Percentiles rank a stretch among this genome's conserved stretches.
These are phyloP conservation scores for Delonix regia DNA, from an alignment of 306 rosid species.

Conservation along the genomic window DNA sequence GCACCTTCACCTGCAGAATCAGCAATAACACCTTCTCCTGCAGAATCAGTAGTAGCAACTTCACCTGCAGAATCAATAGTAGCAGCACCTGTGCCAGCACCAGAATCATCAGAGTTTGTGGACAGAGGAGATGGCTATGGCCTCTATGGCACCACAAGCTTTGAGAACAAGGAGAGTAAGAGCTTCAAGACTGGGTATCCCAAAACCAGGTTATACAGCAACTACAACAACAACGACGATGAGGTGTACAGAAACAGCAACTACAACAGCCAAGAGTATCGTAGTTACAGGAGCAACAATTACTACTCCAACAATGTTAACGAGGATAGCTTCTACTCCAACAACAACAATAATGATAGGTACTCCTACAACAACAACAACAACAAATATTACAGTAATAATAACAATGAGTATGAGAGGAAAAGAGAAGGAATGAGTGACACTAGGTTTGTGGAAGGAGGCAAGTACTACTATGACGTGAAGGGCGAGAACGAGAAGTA, in stretches of 20 bases:
- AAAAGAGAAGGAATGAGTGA: slow-evolving; percentile 80
- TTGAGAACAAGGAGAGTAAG: slow-evolving; percentile 42
- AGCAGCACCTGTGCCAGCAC: slow-evolving; percentile 36
- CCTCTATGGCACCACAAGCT: slow-evolving; percentile 54
- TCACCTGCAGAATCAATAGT: no score
- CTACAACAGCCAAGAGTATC: background rate
- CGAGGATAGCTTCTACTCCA: slow-evolving; percentile 8
- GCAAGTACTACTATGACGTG: slow-evolving; percentile 36
- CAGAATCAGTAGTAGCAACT: slow-evolving; percentile 5
- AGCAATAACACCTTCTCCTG: background rate
- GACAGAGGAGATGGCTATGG: slow-evolving; percentile 58
- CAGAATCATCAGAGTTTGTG: slow-evolving; percentile 38
- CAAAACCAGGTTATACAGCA: slow-evolving; percentile 40
- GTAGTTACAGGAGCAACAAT: background rate
- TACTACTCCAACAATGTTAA: background rate
- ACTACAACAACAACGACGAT: background rate
- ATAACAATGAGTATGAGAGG: slow-evolving; percentile 35
- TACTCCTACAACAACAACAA: slow-evolving; percentile 13
- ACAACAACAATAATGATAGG: slow-evolving; percentile 32
- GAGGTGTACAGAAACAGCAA: slow-evolving; percentile 14
- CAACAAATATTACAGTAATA: background rate
- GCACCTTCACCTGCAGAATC: background rate
- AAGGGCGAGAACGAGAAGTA: slow-evolving; percentile 28
- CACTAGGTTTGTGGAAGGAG: slow-evolving; percentile 72
- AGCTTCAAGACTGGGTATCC: slow-evolving; percentile 39